These are phyloP conservation scores for Talaromyces thailandensis DNA, from an alignment of 495 filamentous ascomycete genomes.

Conservation along the genomic window DNA sequence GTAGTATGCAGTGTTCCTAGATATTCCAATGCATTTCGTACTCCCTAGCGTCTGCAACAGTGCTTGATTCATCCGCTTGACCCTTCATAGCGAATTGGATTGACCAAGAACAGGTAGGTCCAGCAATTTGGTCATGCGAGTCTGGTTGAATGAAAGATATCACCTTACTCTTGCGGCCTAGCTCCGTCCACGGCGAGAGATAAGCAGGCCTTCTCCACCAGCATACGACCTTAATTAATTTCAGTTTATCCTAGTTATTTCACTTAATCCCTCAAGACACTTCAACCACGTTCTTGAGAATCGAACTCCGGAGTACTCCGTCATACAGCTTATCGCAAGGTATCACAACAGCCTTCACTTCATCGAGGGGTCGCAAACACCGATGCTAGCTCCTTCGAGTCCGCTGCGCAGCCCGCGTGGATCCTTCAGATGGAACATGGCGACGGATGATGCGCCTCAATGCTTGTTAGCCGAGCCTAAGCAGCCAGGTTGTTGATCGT, in stretches of 20 bases:
- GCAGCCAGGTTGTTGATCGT: not conserved
- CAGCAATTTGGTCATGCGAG: not conserved
- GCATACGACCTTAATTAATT: not conserved
- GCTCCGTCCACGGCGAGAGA: not conserved
- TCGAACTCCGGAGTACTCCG: not conserved
- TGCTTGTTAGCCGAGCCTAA: not conserved
- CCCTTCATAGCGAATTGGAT: too few species aligned
- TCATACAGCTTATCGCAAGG: not conserved
- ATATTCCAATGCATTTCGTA: too few species aligned
- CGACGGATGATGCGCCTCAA: not conserved
- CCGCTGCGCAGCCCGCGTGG: not conserved
- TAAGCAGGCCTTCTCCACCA: not conserved
- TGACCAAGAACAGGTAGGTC: not conserved
- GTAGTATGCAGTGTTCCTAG: too few species aligned
- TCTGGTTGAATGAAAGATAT: not conserved
- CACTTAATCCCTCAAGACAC: not conserved
- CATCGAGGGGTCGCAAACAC: not conserved
- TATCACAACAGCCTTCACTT: not conserved
- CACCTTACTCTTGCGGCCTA: not conserved
- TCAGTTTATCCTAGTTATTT: not conserved
- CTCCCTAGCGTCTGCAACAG: too few species aligned
- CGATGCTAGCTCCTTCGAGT: not conserved
- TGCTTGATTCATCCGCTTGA: too few species aligned
- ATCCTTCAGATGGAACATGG: not conserved
- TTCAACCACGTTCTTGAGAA: not conserved